Evolutionary conservation across 1,139 yeast species (phyloP), one percentile per base, ranked within the genome.

Genomic region (Hansenula sp.): DNA sequence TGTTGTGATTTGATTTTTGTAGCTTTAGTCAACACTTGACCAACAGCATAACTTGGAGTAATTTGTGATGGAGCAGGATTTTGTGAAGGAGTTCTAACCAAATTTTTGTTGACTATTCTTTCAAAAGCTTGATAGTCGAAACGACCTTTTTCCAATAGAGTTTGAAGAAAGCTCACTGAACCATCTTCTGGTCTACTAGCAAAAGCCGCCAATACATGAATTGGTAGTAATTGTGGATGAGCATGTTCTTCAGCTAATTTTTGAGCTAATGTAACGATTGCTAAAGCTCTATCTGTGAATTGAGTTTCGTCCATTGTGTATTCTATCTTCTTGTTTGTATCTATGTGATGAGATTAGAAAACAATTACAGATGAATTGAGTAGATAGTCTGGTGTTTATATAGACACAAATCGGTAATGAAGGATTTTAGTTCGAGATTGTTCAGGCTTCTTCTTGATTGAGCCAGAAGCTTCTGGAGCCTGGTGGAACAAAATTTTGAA

Each of bases 181-280:
- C 82, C 83, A 52, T 84, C 94, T 42, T 76, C 82, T 26, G 74
- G 77, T 37, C 79, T 80, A 32, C 89, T 85, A 24, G 88, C 83
- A 82, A 92, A 84, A 16, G 97, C 97, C 17, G 96, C 97, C 50
- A 92, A 70, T 47, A 92, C 66, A 64, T 92, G 99, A 46, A 90
- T 64, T 19, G 98, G 98, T 42, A 78, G 67, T 47, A 94, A 70
- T 57, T 87, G 94, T 11, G 94, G 71, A 64, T 92, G 90, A 41
- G 84, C 73, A 57, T 88, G 89, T 50, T 88, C 95, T 55, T 79
- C 75, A 31, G 97, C 96, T 47, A 92, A 66, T 59, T 83, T 78
- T 45, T 82, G 78, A 41, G 97, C 95, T 57, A 77, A 74, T 54
- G 84, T 82, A 39, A 94, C 73, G 48, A 90, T 78, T 46, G 76